Conservation (phyloP, 1,284 basidiomycete genomes). For the Flammula alnicola region DNA sequence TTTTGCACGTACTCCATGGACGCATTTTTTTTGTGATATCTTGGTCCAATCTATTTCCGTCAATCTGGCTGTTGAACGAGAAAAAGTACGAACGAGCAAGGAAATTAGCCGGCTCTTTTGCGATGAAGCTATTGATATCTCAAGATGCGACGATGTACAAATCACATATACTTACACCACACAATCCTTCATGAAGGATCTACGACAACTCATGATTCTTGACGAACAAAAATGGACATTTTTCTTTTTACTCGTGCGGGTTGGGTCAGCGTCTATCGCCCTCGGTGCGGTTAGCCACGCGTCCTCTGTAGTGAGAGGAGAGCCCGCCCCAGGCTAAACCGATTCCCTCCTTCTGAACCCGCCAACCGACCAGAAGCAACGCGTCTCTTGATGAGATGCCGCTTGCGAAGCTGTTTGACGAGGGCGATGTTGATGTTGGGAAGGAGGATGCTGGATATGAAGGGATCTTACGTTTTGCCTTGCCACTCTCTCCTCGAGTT, state of each 20-base stretch:
- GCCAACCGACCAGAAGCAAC: conserved; percentile 12
- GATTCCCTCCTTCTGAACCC: conserved; percentile 13
- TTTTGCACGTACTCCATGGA: conserved; percentile 19
- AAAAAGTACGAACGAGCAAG: conserved; percentile 6
- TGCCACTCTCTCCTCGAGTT: conserved; percentile 11
- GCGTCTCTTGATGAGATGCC: conserved; percentile 22
- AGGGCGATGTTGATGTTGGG: conserved; percentile 8
- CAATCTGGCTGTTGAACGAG: conserved; percentile 12
- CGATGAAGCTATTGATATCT: conserved; percentile 18
- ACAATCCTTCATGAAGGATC: conserved; percentile 38
- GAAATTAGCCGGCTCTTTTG: conserved; percentile 8
- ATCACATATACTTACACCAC: neutral
- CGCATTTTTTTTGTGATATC: conserved; percentile 23
- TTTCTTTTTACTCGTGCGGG: conserved; percentile 12
- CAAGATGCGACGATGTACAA: conserved; percentile 15
- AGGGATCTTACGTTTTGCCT: conserved; percentile 18
- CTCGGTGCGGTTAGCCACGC: conserved; percentile 3
- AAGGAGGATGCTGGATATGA: conserved; percentile 18
- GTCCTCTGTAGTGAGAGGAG: neutral
- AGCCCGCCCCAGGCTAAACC: conserved; percentile 1
- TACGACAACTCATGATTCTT: conserved; percentile 48
- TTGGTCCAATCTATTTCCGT: conserved; percentile 35
- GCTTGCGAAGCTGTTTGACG: conserved; percentile 12
- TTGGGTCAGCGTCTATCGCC: neutral
- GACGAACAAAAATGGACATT: conserved; percentile 42